phyloP scores from a whole-genome alignment of 2,329 filamentous ascomycete species.

The Colletotrichum sidae region DNA sequence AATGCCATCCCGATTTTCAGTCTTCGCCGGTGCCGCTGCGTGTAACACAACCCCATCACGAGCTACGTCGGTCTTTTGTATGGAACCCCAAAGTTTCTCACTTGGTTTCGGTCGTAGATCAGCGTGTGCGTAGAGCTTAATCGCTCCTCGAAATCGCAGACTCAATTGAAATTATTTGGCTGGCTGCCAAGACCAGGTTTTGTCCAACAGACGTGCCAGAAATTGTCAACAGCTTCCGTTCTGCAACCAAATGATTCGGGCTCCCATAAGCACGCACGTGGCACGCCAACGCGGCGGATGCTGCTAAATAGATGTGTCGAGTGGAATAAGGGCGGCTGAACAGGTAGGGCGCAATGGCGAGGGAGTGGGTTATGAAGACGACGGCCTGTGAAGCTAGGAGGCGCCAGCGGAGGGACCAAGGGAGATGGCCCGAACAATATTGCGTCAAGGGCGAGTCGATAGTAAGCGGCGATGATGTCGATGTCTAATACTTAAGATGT shows the following conservation, averaged over 20 bases:
- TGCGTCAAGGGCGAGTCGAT: conserved; percentile 47
- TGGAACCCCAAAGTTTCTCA: conserved; percentile 53
- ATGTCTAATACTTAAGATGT: conserved; percentile 13
- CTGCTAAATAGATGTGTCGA: conserved; percentile 47
- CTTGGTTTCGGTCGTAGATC: conserved; percentile 53
- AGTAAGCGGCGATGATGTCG: conserved; percentile 33
- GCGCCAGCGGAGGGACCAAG: conserved; percentile 55
- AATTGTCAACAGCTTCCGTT: conserved; percentile 54
- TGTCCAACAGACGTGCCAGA: conserved; percentile 58
- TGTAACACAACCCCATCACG: conserved; percentile 55
- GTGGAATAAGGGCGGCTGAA: conserved; percentile 50
- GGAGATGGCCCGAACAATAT: conserved; percentile 49
- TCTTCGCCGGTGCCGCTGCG: conserved; percentile 51
- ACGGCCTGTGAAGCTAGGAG: conserved; percentile 56
- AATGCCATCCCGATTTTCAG: conserved; percentile 44
- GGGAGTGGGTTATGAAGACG: conserved; percentile 50
- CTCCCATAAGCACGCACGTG: too few species aligned
- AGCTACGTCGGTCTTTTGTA: conserved; percentile 50
- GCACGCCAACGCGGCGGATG: too few species aligned
- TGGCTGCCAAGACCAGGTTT: conserved; percentile 53
- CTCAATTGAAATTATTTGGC: conserved; percentile 31
- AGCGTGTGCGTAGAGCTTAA: conserved; percentile 54
- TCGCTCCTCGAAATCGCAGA: conserved; percentile 49
- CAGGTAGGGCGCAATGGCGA: conserved; percentile 50
- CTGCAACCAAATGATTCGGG: conserved; percentile 48